A percentile compares a stretch with the other conserved stretches of the same genome.
These are phyloP conservation scores for Moesziomyces sp. DNA, from an alignment of 1,284 basidiomycete genomes.

Conservation along the genomic window DNA sequence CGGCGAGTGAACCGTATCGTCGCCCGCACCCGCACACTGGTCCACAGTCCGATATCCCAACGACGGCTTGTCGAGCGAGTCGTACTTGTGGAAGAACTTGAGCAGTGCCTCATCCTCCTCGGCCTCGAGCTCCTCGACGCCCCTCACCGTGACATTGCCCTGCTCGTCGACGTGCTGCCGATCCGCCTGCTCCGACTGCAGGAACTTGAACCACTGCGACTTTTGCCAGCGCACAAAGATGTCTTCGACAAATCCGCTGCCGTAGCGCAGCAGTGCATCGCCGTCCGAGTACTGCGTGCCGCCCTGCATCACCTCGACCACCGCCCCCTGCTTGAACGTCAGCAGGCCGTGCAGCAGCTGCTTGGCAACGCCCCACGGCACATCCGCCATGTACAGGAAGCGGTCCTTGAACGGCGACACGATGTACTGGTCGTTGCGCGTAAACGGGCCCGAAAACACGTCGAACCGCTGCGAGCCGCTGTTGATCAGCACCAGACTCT, in stretches of 20 bases:
- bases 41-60: conserved; percentile 67
- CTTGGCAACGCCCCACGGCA: conserved; percentile 55
- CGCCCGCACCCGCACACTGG: conserved; percentile 51
- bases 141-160: conserved; percentile 11
- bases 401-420: conserved; percentile 61
- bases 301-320: conserved; percentile 43
- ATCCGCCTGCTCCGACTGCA: conserved; percentile 26
- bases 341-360: conserved; percentile 45
- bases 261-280: conserved; percentile 33
- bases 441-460: conserved; percentile 60
- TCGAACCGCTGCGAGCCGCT: conserved; percentile 64
- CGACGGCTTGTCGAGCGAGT: conserved; percentile 44
- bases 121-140: conserved; percentile 39
- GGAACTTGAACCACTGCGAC: conserved; percentile 44
- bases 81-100: conserved; percentile 40
- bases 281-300: conserved; percentile 33
- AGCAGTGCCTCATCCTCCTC: conserved; percentile 43
- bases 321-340: conserved; percentile 42
- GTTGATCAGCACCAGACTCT: conserved; percentile 63
- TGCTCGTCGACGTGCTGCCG: conserved; percentile 19
- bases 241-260: conserved; percentile 38
- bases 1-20: conserved; percentile 59
- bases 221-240: conserved; percentile 49
- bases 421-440: conserved; percentile 65
- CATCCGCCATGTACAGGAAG: conserved; percentile 61